Percentiles rank a stretch among this genome's conserved stretches.
These are phyloP conservation scores for Handroanthus guayacan DNA, from an alignment of 257 asterid genomes.

Conservation along the genomic window DNA sequence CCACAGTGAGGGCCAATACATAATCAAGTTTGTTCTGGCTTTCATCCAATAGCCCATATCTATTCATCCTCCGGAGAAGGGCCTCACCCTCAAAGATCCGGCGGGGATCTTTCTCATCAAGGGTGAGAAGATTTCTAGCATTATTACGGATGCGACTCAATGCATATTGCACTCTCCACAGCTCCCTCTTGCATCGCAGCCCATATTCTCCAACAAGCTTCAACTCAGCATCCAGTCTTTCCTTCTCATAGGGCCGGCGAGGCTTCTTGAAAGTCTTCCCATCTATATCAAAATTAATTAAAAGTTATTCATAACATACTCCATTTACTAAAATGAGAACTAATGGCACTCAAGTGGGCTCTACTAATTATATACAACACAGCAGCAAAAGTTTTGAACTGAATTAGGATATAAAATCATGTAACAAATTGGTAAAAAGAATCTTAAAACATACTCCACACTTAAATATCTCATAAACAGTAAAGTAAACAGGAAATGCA, in stretches of 20 bases:
- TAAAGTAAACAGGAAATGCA: not conserved
- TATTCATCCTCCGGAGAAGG: constrained; percentile 58
- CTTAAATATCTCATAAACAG: not conserved
- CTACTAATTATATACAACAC: too few relatives aligned
- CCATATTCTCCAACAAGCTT: constrained; percentile 64
- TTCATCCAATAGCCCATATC: constrained; percentile 53
- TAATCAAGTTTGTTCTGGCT: constrained; percentile 60
- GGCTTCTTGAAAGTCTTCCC: constrained; percentile 68
- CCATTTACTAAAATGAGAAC: not conserved
- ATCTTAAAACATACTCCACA: not conserved
- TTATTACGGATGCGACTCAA: constrained; percentile 59
- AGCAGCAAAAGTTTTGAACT: too few relatives aligned
- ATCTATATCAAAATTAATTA: constrained; percentile 31
- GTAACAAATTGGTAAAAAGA: not conserved
- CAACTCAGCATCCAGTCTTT: constrained; percentile 61
- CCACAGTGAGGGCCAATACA: constrained; percentile 56
- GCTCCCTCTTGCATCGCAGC: constrained; percentile 64
- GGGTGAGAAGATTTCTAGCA: constrained; percentile 45
- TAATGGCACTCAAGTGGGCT: not conserved
- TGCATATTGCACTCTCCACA: constrained; percentile 61
- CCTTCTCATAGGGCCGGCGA: constrained; percentile 60
- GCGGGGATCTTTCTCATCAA: constrained; percentile 47
- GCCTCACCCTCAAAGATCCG: constrained; percentile 68
- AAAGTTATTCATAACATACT: not conserved
- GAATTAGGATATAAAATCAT: not conserved